These are phyloP conservation scores for Aspergillus ustus DNA, from an alignment of 2,329 filamentous ascomycete genomes.

Conservation along the genomic window DNA sequence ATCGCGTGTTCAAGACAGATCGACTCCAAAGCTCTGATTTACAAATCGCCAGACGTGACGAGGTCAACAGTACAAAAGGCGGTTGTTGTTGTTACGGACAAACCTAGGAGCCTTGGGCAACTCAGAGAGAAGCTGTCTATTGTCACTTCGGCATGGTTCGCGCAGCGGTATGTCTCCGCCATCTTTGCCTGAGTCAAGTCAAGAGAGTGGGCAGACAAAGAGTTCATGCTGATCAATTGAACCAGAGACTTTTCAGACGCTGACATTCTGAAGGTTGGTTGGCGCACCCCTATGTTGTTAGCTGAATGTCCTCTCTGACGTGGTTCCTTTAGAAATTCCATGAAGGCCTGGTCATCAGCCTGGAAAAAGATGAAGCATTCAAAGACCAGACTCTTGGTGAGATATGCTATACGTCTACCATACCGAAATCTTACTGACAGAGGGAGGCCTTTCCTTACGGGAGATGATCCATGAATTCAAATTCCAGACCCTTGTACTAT, in stretches of 20 bases:
- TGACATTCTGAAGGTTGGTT: slow-evolving; percentile 74
- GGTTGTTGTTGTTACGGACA: slow-evolving; percentile 92
- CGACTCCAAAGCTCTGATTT: slow-evolving; percentile 75
- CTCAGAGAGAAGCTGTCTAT: slow-evolving; percentile 86
- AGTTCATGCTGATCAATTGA: slow-evolving; percentile 11
- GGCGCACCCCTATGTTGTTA: not conserved
- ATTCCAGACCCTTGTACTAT: slow-evolving; percentile 88
- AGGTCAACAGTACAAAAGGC: slow-evolving; percentile 97
- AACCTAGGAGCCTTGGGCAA: slow-evolving; percentile 86
- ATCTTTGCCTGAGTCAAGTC: not conserved
- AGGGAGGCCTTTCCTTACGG: slow-evolving; percentile 70
- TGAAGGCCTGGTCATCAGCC: slow-evolving; percentile 72
- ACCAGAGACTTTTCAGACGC: slow-evolving; percentile 80
- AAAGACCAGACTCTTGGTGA: slow-evolving; percentile 85
- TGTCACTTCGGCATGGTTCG: slow-evolving; percentile 95
- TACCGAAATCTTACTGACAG: slow-evolving; percentile 17
- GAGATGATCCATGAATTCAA: slow-evolving; percentile 94
- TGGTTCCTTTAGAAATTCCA: slow-evolving; percentile 73
- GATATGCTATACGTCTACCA: slow-evolving; percentile 29
- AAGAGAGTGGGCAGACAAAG: not conserved
- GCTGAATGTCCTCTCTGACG: slow-evolving; percentile 18
- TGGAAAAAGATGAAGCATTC: slow-evolving; percentile 69
- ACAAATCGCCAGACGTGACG: slow-evolving; percentile 87
- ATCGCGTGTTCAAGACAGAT: slow-evolving; percentile 95
- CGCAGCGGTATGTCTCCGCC: slow-evolving; percentile 66